Conservation (phyloP, 192 early-diverging fungal species). For the Coemansia sp. region DNA sequence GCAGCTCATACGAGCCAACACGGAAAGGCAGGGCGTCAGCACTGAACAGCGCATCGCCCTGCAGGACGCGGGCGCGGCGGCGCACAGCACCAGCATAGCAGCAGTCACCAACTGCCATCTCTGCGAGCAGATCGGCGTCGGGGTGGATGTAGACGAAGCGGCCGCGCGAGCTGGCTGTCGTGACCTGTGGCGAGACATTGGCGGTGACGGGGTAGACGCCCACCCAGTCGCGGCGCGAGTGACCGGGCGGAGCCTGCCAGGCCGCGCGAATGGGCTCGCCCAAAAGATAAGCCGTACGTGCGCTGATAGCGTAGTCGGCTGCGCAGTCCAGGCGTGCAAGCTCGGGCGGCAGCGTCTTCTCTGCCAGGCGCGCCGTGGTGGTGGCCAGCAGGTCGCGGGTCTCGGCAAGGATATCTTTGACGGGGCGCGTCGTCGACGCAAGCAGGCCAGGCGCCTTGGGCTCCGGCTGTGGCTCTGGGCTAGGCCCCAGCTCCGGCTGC, state of each 20-base stretch:
- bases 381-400: conserved; percentile 43
- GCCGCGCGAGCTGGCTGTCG: conserved; percentile 66
- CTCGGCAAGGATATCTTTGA: conserved; percentile 56
- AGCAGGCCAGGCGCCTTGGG: conserved; percentile 27
- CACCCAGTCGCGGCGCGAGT: conserved; percentile 83
- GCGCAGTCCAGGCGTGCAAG: conserved; percentile 27
- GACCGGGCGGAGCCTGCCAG: conserved; percentile 72
- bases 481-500: conserved; percentile 5
- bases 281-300: conserved; percentile 49
- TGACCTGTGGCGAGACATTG: conserved; percentile 71
- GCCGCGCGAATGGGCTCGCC: conserved; percentile 69
- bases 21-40: conserved; percentile 74
- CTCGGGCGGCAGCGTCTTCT: conserved; percentile 29
- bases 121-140: conserved; percentile 52
- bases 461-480: too few species aligned
- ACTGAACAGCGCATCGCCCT: conserved; percentile 60
- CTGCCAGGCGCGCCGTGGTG: conserved; percentile 46
- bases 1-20: conserved; percentile 82
- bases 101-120: conserved; percentile 51
- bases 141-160: conserved; percentile 62
- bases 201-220: conserved; percentile 77
- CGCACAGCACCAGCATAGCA: conserved; percentile 24
- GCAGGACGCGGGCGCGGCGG: conserved; percentile 2
- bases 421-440: conserved; percentile 60
- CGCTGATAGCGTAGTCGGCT: conserved; percentile 10